Conservation (phyloP, 352 stramenopile species). For the Pythium utonaiense region DNA sequence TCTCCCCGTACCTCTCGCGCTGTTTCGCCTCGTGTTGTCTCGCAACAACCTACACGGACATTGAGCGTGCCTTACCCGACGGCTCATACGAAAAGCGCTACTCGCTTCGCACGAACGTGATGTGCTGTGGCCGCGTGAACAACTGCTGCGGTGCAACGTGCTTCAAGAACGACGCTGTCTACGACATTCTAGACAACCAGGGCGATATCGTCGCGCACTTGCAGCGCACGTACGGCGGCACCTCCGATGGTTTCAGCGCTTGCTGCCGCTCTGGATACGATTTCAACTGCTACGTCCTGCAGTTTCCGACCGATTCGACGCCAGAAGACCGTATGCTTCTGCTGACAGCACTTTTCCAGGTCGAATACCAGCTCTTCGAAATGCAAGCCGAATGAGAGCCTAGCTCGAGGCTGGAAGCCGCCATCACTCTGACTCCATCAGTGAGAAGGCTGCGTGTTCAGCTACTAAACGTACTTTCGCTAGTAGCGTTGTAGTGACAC, state of each 20-base stretch:
- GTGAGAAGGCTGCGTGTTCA: too few relatives aligned
- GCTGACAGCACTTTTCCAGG: constrained; percentile 51
- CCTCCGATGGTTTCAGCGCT: constrained; percentile 20
- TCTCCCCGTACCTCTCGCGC: constrained; percentile 42
- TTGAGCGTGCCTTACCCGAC: constrained; percentile 48
- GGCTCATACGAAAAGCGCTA: constrained; percentile 54
- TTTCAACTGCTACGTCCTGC: constrained; percentile 61
- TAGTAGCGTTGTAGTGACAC: too few relatives aligned
- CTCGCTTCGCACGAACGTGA: constrained; percentile 43
- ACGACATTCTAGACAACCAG: constrained; percentile 56
- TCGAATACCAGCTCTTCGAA: constrained; percentile 66
- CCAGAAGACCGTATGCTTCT: constrained; percentile 51
- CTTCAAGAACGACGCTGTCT: constrained; percentile 60
- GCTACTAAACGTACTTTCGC: too few relatives aligned
- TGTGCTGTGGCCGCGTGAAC: constrained; percentile 58
- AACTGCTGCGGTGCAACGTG: constrained; percentile 69
- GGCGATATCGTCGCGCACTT: constrained; percentile 47
- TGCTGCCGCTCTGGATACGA: constrained; percentile 34
- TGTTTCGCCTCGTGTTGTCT: constrained; percentile 44
- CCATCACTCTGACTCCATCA: too few relatives aligned
- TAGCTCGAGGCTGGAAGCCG: too few relatives aligned
- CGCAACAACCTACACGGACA: constrained; percentile 60
- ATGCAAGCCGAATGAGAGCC: constrained; percentile 17
- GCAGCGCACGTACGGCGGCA: constrained; percentile 46
- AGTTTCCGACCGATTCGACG: constrained; percentile 55